These are phyloP conservation scores for Ustilago loliicola DNA, from an alignment of 1,284 basidiomycete genomes.

Conservation along the genomic window DNA sequence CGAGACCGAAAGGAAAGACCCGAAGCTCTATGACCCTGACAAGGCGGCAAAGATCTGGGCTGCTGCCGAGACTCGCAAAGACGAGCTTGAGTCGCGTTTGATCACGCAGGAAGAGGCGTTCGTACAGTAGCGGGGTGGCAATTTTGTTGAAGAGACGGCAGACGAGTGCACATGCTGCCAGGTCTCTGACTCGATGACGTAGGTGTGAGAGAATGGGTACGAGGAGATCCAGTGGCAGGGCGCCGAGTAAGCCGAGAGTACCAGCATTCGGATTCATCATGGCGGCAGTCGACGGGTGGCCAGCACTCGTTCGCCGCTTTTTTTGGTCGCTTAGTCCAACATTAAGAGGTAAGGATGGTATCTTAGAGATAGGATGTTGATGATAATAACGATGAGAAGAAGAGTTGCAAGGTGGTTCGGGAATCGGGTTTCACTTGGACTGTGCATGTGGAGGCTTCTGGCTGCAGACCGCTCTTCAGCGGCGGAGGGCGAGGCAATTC, in stretches of 20 bases:
- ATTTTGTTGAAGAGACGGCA: constrained; percentile 38
- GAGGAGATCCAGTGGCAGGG: constrained; percentile 61
- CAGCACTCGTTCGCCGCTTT: constrained; percentile 17
- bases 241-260: constrained; percentile 28
- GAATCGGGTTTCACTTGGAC: not conserved
- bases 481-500: not conserved
- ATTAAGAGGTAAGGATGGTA: constrained; percentile 4
- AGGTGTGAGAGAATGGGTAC: constrained; percentile 53
- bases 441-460: constrained; percentile 33
- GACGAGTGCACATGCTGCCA: constrained; percentile 58
- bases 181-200: constrained; percentile 52
- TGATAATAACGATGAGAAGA: constrained; percentile 4
- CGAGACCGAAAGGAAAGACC: constrained; percentile 65
- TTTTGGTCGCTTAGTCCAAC: not conserved
- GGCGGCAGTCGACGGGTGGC: constrained; percentile 4
- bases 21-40: constrained; percentile 62
- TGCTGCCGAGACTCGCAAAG: constrained; percentile 50
- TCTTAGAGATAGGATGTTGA: not conserved
- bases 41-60: constrained; percentile 46
- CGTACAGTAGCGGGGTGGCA: constrained; percentile 62
- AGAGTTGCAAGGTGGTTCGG: not conserved
- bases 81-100: constrained; percentile 60
- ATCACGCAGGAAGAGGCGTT: constrained; percentile 64
- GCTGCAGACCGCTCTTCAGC: not conserved
- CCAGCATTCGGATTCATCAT: constrained; percentile 9